phyloP scores from a whole-genome alignment of 768 basidiomycete species.

The Omphalotus guepiniiformis region DNA sequence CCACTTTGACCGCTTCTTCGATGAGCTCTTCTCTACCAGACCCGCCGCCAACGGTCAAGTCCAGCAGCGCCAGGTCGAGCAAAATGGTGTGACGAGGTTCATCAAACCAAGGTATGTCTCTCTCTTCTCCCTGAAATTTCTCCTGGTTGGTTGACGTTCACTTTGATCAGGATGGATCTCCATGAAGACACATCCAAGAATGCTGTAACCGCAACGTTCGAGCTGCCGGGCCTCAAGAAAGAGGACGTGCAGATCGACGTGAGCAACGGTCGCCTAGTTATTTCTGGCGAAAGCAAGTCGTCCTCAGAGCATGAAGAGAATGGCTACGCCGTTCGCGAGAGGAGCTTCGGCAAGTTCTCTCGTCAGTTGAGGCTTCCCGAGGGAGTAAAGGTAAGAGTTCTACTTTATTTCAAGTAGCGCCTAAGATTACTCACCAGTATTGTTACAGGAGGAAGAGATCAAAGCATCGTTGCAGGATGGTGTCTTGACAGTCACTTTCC shows the following conservation, averaged over 20 bases:
- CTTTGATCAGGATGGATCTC: slow-evolving; percentile 61
- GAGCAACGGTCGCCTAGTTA: slow-evolving; percentile 43
- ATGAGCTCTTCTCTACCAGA: slow-evolving; percentile 26
- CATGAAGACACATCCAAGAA: slow-evolving; percentile 46
- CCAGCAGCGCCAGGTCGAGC: background rate
- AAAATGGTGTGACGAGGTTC: slow-evolving; percentile 4
- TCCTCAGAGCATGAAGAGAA: slow-evolving; percentile 32
- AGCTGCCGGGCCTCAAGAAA: slow-evolving; percentile 54
- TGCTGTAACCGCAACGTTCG: slow-evolving; percentile 53
- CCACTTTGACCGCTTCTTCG: slow-evolving; percentile 42
- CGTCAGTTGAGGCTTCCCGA: slow-evolving; percentile 49
- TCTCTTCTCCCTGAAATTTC: background rate
- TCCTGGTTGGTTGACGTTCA: background rate
- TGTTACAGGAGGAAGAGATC: slow-evolving; percentile 28
- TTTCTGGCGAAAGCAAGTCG: slow-evolving; percentile 46
- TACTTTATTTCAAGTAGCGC: no score
- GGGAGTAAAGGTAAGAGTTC: slow-evolving; percentile 43
- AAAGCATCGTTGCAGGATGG: slow-evolving; percentile 49
- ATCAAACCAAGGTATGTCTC: slow-evolving; percentile 29
- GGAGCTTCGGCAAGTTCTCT: slow-evolving; percentile 43
- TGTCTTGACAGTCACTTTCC: slow-evolving; percentile 48
- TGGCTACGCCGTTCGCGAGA: slow-evolving; percentile 46
- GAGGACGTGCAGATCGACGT: slow-evolving; percentile 54
- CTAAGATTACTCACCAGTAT: no score
- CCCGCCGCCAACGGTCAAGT: no score